Evolutionary conservation across 73 alveolate species (phyloP), one percentile per base, ranked within the genome.

Genomic region (Uronychia setigera): DNA sequence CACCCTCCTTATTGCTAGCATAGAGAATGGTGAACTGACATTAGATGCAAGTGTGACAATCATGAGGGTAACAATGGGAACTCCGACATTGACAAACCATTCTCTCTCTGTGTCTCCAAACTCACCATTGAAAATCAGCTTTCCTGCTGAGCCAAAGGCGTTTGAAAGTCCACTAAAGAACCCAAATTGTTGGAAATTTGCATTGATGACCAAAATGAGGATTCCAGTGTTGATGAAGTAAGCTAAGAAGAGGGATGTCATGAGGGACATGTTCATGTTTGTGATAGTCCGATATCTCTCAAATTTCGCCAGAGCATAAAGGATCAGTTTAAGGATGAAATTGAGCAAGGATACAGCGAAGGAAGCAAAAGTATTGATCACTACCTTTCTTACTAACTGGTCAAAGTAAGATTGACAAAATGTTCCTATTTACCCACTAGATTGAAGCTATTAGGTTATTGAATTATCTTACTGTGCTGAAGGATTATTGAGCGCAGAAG

Each of bases 141-240:
- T 60, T 9, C 33, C 32, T 0, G 79, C 89, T 27, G 34, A 59
- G 26, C 82, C 82, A n/a, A 82, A 78, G 0, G 46, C 74, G 29
- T 60, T 77, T 31, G 89, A 32, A 0, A 74, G 29, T 9, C 32
- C 33, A 27, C 35, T 31, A 26, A 82, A 1, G 32, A 82, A 25
- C 13, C 60, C 35, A 26, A 0, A 31, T 1, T 74, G 67, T 74
- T 82, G 89, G 83, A 82, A 74, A 29, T 82, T 82, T 11, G 89
- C 89, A 33, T 82, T 82, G 13, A 82, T 32, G 0, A 82, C 9
- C 33, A 74, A 1, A 1, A 74, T 32, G 5, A 82, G 83, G 30
- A 82, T 31, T 1, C 83, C 89, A 35, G 74, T 74, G 59, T 82
- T 82, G 78, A 82, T 82, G 75, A 82, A 60, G 31, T 30, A 29